A percentile compares a stretch with the other conserved stretches of the same genome.
Conservation (phyloP, 495 filamentous ascomycete genomes). For the Apiosordaria backusii region DNA sequence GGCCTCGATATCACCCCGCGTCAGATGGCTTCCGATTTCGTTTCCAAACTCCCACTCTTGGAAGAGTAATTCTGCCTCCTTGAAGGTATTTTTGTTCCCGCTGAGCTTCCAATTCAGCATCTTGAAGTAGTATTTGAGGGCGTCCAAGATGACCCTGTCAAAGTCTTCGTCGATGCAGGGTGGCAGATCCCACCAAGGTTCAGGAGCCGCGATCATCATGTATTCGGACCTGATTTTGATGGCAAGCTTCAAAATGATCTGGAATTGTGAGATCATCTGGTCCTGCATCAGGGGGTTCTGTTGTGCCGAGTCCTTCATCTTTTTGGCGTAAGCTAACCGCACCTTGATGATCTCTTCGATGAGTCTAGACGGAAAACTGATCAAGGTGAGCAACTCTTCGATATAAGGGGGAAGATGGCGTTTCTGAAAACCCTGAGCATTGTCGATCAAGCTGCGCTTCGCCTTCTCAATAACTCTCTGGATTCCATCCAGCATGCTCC, state of each 20-base stretch:
- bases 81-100: slow-evolving; percentile 98
- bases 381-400: slow-evolving; percentile 89
- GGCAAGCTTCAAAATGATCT: slow-evolving; percentile 84
- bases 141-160: slow-evolving; percentile 91
- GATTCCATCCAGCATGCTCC: slow-evolving; percentile 81
- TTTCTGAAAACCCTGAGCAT: slow-evolving; percentile 78
- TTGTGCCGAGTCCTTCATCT: slow-evolving; percentile 84
- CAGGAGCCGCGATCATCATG: slow-evolving; percentile 73
- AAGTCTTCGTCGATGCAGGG: slow-evolving; percentile 97
- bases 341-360: slow-evolving; percentile 96
- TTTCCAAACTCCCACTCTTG: slow-evolving; percentile 98
- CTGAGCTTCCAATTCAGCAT: slow-evolving; percentile 96
- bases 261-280: slow-evolving; percentile 95
- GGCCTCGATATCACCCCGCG: slow-evolving; percentile 92
- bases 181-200: slow-evolving; percentile 91
- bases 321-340: slow-evolving; percentile 84
- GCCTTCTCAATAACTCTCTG: slow-evolving; percentile 85
- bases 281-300: slow-evolving; percentile 88
- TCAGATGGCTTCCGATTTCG: slow-evolving; percentile 79
- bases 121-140: slow-evolving; percentile 94
- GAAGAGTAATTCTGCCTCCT: slow-evolving; percentile 94
- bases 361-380: slow-evolving; percentile 92
- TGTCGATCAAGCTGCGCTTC: slow-evolving; percentile 84
- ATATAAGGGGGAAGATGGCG: slow-evolving; percentile 95
- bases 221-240: slow-evolving; percentile 90